Evolutionary conservation across 2,329 filamentous ascomycete genomes (phyloP), one percentile per base, ranked within the genome.

Genomic region (Penicillium decumbens): DNA sequence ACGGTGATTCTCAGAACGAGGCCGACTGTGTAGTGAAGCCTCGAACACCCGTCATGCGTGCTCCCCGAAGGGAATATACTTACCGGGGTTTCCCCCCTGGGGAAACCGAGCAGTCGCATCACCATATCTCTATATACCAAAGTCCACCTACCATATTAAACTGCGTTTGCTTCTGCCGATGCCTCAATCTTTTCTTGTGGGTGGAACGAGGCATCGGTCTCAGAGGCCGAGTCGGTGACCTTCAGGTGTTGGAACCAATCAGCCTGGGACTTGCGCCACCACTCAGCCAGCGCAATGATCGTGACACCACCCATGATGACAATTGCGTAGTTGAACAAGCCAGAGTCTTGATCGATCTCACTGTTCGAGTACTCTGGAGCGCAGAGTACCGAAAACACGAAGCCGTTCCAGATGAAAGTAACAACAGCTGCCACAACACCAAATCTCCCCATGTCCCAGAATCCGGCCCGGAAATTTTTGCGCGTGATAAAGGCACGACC

Each of bases 1-100:
- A 85, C 88, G 87, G 88, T 91, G 85, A 91, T 82, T 92, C 86
- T 90, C 69, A 72, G 69, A 69, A 65, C 67, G 57, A 65, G 55
- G 37, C 29, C 49, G 10, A 54, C 50, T 48, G 44, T 41, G 44
- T 43, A 49, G 51, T 46, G 35, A 55, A 53, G 30, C 43, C 50
- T 57, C 58, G 58, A 58, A 61, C 58, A 59, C 57, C 58, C 57
- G 58, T 53, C 58, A 61, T 59, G 58, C 57, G 51, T 50, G 47
- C 45, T 53, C n/a, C 38, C 41, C 29, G 42, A 51, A 43, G 40
- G 37, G 4, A 37, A 20, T 37, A 50, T 49, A 55, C 55, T 58
- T 44, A 59, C 58, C 51, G 27, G 20, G 37, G 29, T 12, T 46
- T 18, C 44, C 9, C n/a, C 10, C n/a, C 10, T 18, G 18, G 13